Base-by-base conservation (phyloP, 2,329 filamentous ascomycete species). In the Aspergillus ruber region DNA sequence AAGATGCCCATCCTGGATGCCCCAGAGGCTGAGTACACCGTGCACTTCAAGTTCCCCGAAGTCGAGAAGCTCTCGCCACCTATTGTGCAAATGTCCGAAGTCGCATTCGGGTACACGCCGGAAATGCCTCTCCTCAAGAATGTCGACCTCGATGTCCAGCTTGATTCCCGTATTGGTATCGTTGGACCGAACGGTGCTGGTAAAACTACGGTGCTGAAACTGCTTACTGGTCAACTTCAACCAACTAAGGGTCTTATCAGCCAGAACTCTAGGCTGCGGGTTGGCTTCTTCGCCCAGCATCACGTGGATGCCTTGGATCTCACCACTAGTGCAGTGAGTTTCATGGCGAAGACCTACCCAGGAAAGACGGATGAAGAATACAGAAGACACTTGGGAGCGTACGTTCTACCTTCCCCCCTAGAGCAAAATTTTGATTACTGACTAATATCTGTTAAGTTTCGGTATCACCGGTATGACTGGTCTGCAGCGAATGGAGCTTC, bases 121-220 rank as follows among this genome's bases (percentile, higher is more conserved):
- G 90, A 95, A 64, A 88, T 86, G 10, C 81, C 85, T 20, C 78
- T 98, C 38, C 81, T 98, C 38, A 81, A 74, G 56, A 84, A 95
- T 59, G 88, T 98, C 50, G 93, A 98, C 63, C 79, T 98, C 20
- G 91, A 97, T 66, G 93, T 98, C 13, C 93, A 98, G 70, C 84
- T 98, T 38, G 93, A 98, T 72, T 97, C 91, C 7, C 87, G 93
- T 54, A 98, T 98, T 60, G 93, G 93, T 64, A 98, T 98, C 64
- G 91, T 98, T n/a, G 93, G 93, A 13, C 93, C 93, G 63, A 98
- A 98, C 78, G 93, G 93, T 71, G 93, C 93, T 40, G 93, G 93
- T 79, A 98, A 98, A 73, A 98, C 93, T 2, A 98, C 93, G 0
- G 86, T 96, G n/a, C 76, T 98, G 58, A 97, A 96, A 72, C 82